Evolutionary conservation across 805 yeast species (phyloP).

Genomic region (Debaryomyces maramus): DNA sequence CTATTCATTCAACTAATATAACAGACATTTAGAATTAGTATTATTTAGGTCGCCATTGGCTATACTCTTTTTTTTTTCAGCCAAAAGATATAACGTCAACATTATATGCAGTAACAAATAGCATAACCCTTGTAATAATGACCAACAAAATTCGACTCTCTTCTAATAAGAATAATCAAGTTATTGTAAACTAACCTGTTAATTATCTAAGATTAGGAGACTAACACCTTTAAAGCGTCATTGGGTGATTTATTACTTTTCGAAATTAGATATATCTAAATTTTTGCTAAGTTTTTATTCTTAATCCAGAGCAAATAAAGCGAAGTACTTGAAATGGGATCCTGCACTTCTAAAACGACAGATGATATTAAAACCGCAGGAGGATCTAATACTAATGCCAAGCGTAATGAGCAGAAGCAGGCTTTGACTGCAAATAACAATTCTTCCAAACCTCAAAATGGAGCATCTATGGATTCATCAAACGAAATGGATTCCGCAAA

Average conservation of each 20-base stretch:
- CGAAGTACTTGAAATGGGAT: slow-evolving; percentile 27
- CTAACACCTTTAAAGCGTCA: no score
- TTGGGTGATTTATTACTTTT: no score
- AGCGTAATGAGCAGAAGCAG: slow-evolving; percentile 19
- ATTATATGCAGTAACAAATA: slow-evolving; percentile 1
- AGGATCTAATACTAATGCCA: slow-evolving; percentile 8
- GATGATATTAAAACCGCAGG: slow-evolving; percentile 7
- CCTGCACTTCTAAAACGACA: slow-evolving; percentile 21
- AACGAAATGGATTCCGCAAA: slow-evolving; percentile 3
- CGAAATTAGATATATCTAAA: no score
- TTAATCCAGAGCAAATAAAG: no score
- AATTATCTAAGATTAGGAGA: no score
- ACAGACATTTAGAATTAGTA: no score
- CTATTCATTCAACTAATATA: no score
- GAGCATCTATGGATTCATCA: slow-evolving; percentile 4
- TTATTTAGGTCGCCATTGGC: slow-evolving; percentile 1
- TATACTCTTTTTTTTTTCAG: no score
- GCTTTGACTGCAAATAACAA: slow-evolving; percentile 6
- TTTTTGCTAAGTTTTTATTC: no score
- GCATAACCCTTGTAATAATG: neutral
- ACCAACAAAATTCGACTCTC: neutral
- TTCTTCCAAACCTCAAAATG: slow-evolving; percentile 3
- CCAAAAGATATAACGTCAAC: neutral
- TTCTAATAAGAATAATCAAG: no score
- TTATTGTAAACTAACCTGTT: no score